Conservation (phyloP, 129 eudicot species). For the Cynara cardunculus region DNA sequence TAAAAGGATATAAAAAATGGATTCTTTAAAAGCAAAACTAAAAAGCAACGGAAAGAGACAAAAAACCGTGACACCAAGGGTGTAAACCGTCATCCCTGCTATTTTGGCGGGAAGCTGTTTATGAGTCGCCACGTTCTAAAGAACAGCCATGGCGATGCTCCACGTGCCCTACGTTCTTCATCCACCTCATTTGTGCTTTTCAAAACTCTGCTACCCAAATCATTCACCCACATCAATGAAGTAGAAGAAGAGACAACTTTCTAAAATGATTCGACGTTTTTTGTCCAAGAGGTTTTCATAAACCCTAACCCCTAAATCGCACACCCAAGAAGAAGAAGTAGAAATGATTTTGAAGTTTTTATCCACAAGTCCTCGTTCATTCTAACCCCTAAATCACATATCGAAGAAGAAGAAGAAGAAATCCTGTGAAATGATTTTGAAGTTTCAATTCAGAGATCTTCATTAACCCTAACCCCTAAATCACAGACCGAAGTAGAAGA, state of each 20-base stretch:
- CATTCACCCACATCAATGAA: not conserved
- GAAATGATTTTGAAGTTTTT: not conserved
- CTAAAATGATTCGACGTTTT: not conserved
- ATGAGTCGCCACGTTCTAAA: constrained; percentile 21
- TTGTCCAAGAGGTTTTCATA: not conserved
- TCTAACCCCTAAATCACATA: too few species aligned
- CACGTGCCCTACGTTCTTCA: constrained; percentile 22
- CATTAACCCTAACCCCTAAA: not conserved
- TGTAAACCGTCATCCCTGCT: constrained; percentile 14
- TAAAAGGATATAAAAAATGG: too few species aligned
- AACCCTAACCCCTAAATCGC: not conserved
- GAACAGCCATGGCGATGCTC: constrained; percentile 5
- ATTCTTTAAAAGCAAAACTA: too few species aligned
- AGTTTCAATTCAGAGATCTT: too few species aligned
- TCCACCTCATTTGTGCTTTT: not conserved
- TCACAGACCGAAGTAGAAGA: too few species aligned
- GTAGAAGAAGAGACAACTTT: not conserved
- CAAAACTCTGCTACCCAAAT: not conserved
- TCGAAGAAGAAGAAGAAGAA: too few species aligned
- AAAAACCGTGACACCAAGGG: constrained; percentile 11
- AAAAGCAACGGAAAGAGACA: not conserved
- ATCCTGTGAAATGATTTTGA: too few species aligned
- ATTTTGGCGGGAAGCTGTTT: constrained; percentile 34
- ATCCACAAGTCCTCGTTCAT: too few species aligned
- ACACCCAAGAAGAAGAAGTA: not conserved